Base-by-base conservation (phyloP, 495 filamentous ascomycete genomes). In the Emericellopsis terricola region DNA sequence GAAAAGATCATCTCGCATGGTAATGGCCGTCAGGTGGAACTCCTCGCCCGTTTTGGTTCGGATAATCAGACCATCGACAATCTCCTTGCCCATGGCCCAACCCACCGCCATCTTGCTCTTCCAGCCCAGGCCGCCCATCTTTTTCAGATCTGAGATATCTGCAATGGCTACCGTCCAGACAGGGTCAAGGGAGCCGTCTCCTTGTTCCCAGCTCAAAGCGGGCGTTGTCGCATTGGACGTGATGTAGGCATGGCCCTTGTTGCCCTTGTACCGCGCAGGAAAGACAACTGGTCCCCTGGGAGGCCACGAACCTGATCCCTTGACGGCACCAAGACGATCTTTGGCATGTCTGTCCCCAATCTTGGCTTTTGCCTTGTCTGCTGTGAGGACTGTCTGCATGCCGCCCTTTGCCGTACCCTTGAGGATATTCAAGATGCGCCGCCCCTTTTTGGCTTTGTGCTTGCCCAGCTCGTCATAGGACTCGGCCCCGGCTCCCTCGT, bases 61-160 rank as follows among this genome's bases (percentile, higher is more conserved):
- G 45, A 91, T 71, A 41, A 84, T 62, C 45, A 92, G 38, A 8
- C 82, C 82, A 63, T 87, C 83, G 0, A 73, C 70, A 27, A 87
- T 71, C 50, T 87, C 76, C 38, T 76, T 65, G 2, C 73, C 75
- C 36, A 80, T 62, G 2, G 76, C 72, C 80, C 81, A 82, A 8
- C 78, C 81, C n/a, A 87, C 73, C 18, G 86, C 70, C 18, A 89
- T 49, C 56, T 84, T 89, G 7, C 74, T 72, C 56, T 92, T 92
- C 83, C 82, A 93, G 1, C 84, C 85, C 38, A 86, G 61, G 0
- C 84, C 82, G 8, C 82, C 84, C 2, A 83, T 59, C 59, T 92
- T 92, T 53, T 74, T 76, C 33, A 94, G 40, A 44, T 89, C 81
- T 2, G 37, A 38, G 17, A 69, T 60, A 19, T 67, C 64, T 4